Base-by-base conservation (phyloP, 164 flowering plant genomes). In the Euptelea pleiosperma region DNA sequence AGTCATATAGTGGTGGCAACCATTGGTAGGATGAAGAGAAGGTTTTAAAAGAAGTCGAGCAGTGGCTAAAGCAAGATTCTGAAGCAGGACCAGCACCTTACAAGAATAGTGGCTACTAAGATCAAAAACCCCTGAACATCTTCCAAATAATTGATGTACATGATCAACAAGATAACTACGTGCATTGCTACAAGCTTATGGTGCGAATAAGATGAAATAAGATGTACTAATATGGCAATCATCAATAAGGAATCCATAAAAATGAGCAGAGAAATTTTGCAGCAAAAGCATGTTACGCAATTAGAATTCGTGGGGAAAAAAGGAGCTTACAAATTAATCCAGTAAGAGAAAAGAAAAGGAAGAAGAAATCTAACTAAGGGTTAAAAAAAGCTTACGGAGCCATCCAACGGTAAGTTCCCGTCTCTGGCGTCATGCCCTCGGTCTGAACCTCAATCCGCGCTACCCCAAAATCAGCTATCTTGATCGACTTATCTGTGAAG, bases 401-500 rank as follows among this genome's bases (percentile, higher is more conserved):
- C 90, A 84, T 84, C 90, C 87, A 84, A 33, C 91, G 83, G 57
- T 84, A 84, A 18, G 91, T 85, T 45, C 91, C 91, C 1, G 91
- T 84, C 70, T 82, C 87, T 5, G 90, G 90, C 10, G 90, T 84
- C 90, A 84, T 84, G 29, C 85, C 90, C 62, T 84, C 86, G 0
- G 85, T 78, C 66, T 84, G 85, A 59, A 80, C 90, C 77, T 84
- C 90, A 52, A 84, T 85, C 28, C 91, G 70, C 0, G 91, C 88
- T 10, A 85, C 91, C 19, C 91, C 91, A 68, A 85, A 85, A 69
- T 85, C 91, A 22, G 86, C 88, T 55, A 85, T 79, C 41, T 85
- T 85, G 7, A 85, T 85, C 2, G 87, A 77, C 56, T 73, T 85
- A 55, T 82, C 84, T 0, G 65, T 53, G 12, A 42, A 55, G 36